Evolutionary conservation across 441 rosid species (phyloP).

Genomic region (Pelargonium australe): DNA sequence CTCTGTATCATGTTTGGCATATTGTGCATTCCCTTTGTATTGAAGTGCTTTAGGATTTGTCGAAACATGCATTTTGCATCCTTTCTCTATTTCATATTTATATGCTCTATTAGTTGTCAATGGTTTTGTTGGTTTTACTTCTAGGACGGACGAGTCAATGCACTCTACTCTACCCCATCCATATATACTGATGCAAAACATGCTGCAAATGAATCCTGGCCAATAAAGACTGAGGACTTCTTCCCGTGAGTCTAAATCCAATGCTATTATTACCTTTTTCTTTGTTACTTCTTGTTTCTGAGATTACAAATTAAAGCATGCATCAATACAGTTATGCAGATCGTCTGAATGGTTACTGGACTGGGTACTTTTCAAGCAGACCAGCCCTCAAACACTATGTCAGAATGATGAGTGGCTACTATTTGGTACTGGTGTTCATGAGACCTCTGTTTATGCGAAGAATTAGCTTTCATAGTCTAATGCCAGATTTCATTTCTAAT

Average conservation of each 20-base stretch:
- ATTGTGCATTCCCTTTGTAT: background rate
- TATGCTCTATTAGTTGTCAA: conserved; percentile 10
- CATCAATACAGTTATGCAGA: conserved; percentile 77
- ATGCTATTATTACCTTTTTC: background rate
- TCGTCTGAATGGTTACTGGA: conserved; percentile 90
- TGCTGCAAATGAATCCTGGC: conserved; percentile 71
- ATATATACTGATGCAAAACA: conserved; percentile 95
- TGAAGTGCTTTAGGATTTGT: background rate
- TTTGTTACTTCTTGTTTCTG: conserved; percentile 12
- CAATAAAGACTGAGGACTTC: conserved; percentile 77
- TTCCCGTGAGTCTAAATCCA: conserved; percentile 70
- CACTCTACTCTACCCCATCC: conserved; percentile 94
- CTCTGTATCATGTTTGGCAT: background rate
- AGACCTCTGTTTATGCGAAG: conserved; percentile 12
- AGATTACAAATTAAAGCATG: conserved; percentile 22
- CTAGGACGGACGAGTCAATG: conserved; percentile 97
- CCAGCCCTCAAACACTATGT: conserved; percentile 90
- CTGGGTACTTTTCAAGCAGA: conserved; percentile 93
- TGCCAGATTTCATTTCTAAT: conserved; percentile 7
- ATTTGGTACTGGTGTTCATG: conserved; percentile 51
- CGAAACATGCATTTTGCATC: background rate
- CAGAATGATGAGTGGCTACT: conserved; percentile 87
- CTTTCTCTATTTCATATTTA: background rate
- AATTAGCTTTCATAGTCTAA: background rate
- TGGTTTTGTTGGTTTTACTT: conserved; percentile 18